These are phyloP conservation scores for Balamuthia mandrillaris DNA, from an alignment of 208 protist genomes.

Conservation along the genomic window DNA sequence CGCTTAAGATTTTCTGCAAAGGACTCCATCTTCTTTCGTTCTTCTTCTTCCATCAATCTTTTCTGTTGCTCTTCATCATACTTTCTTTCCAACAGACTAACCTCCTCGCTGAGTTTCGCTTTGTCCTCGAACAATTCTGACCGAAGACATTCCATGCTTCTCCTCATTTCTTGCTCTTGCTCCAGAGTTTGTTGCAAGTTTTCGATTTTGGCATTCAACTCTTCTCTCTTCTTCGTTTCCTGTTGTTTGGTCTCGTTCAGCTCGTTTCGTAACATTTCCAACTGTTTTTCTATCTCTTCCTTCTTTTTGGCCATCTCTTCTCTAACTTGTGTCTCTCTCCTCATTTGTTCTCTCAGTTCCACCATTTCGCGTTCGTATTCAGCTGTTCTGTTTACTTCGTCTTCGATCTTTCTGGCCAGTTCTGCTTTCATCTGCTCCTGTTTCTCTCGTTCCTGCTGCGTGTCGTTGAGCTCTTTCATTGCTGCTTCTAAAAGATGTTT, in stretches of 20 bases:
- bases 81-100: too few species aligned
- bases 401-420: background rate
- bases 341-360: background rate
- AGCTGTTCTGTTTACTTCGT: background rate
- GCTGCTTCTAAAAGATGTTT: background rate
- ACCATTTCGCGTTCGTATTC: background rate
- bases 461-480: background rate
- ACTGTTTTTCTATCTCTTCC: background rate
- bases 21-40: too few species aligned
- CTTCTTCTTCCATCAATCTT: too few species aligned
- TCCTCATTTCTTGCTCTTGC: too few species aligned
- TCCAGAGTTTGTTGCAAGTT: too few species aligned
- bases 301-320: conserved; percentile 1
- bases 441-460: conserved; percentile 7
- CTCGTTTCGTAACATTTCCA: background rate
- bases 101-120: too few species aligned
- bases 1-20: too few species aligned
- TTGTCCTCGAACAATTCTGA: too few species aligned
- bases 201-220: background rate
- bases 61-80: too few species aligned
- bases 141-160: too few species aligned
- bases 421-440: background rate
- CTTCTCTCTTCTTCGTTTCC: too few species aligned
- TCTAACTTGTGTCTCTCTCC: background rate
- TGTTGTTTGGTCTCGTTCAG: background rate